Base-by-base conservation (phyloP, 345 rosid genomes). In the Bruguiera parviflora region DNA sequence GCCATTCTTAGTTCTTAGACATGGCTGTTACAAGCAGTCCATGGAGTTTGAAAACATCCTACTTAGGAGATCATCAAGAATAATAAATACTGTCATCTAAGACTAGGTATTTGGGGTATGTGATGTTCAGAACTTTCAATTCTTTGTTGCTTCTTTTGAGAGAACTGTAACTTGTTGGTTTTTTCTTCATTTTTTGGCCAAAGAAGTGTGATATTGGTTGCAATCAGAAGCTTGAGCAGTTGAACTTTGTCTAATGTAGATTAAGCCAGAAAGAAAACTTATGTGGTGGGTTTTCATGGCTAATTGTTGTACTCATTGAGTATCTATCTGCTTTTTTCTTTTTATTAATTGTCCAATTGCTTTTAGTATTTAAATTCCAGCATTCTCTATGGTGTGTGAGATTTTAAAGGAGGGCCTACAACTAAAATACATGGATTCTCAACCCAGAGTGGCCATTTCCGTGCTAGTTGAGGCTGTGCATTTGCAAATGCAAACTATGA, bases 401-500 rank as follows among this genome's bases (percentile, higher is more conserved):
- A 60, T 68, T 70, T 71, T 71, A 64, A 87, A 94, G 97, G 98
- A 71, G 98, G 98, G 32, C 98, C 97, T 65, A 91, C 98, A 21
- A 24, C 75, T 74, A 96, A 94, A 77, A 76, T 95, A 59, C 93
- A 75, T 37, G 97, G 96, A 71, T 80, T 78, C 37, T 77, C 89
- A 78, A 83, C 86, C 75, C 76, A 84, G 65, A 87, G 87, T 73
- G 76, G 87, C 79, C 98, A 94, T 74, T 94, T 84, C 78, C 91
- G 97, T 95, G 91, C 98, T n/a, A 94, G 96, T 78, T 83, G 97
- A 63, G 98, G 98, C 66, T 91, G 96, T 97, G 97, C 97, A 53
- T 78, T 86, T 71, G 95, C 86, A 69, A 97, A 91, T 81, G 97
- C 89, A 67, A 94, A 91, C 70, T 91, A 91, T 65, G 98, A 96